Conservation (phyloP, 257 asterid genomes). For the Nemophila menziesii region DNA sequence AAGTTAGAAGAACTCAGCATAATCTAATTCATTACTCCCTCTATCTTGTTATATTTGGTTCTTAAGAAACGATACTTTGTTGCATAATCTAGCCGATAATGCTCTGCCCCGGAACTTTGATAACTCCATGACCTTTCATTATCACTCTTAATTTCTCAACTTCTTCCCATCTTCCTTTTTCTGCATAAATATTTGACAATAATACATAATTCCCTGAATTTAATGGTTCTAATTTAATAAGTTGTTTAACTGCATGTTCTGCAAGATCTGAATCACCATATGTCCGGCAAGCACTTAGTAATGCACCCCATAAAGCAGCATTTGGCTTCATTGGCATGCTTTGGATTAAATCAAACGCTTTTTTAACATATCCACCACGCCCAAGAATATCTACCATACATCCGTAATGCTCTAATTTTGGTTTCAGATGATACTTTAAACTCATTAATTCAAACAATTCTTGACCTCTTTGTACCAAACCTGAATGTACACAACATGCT, state of each 20-base stretch:
- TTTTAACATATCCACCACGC: slow-evolving; percentile 27
- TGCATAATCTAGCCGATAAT: slow-evolving; percentile 18
- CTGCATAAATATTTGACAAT: slow-evolving; percentile 40
- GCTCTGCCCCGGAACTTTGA: slow-evolving; percentile 26
- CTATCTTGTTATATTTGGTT: too few species aligned
- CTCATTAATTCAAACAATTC: slow-evolving; percentile 22
- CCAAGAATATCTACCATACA: slow-evolving; percentile 42
- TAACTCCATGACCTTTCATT: slow-evolving; percentile 23
- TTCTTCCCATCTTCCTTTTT: slow-evolving; percentile 31
- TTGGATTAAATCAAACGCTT: slow-evolving; percentile 27
- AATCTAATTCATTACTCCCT: too few species aligned
- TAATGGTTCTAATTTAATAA: slow-evolving; percentile 28
- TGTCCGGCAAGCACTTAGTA: slow-evolving; percentile 31
- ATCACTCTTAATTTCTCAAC: slow-evolving; percentile 28
- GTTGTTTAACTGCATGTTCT: slow-evolving; percentile 28
- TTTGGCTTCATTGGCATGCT: slow-evolving; percentile 31
- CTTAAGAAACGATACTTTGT: too few species aligned
- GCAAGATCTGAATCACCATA: slow-evolving; percentile 30
- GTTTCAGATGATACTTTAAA: slow-evolving; percentile 12
- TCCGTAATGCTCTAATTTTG: slow-evolving; percentile 35
- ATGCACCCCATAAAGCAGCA: slow-evolving; percentile 38
- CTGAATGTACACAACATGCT: slow-evolving; percentile 35
- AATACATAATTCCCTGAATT: slow-evolving; percentile 37
- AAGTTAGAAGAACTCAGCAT: too few species aligned
- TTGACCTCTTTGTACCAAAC: slow-evolving; percentile 26